Evolutionary conservation across 1,284 basidiomycete genomes (phyloP).

Genomic region (Meripilus lineatus): DNA sequence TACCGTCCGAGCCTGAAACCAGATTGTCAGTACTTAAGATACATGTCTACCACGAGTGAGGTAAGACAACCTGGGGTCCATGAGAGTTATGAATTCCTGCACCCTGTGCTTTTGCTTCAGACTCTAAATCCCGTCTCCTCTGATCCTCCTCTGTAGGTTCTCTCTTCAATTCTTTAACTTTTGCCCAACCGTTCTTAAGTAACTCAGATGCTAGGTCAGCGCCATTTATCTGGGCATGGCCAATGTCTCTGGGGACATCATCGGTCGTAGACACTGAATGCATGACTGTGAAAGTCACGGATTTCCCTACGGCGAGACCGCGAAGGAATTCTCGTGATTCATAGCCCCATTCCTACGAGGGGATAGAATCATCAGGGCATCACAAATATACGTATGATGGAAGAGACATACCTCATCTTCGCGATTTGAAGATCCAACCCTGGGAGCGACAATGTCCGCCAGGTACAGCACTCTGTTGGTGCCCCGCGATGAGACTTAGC

Average conservation of each 20-base stretch:
- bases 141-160: constrained; percentile 77
- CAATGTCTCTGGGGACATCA: constrained; percentile 71
- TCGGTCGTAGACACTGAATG: constrained; percentile 71
- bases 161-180: constrained; percentile 82
- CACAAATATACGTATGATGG: background rate
- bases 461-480: constrained; percentile 75
- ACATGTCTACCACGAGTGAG: background rate
- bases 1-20: constrained; percentile 61
- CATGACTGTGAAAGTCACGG: constrained; percentile 74
- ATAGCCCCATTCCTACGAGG: constrained; percentile 79
- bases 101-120: constrained; percentile 72
- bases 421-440: constrained; percentile 73
- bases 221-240: constrained; percentile 64
- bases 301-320: constrained; percentile 81
- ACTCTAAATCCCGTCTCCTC: constrained; percentile 70
- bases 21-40: background rate
- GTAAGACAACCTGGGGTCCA: constrained; percentile 47
- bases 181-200: constrained; percentile 86
- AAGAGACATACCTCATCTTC: constrained; percentile 74
- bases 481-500: constrained; percentile 1
- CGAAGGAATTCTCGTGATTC: constrained; percentile 92
- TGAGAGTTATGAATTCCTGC: constrained; percentile 89
- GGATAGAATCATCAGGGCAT: background rate
- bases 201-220: constrained; percentile 77
- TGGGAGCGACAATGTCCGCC: constrained; percentile 78